Conservation (phyloP, 2,329 filamentous ascomycete species). For the Aureobasidium sp. region DNA sequence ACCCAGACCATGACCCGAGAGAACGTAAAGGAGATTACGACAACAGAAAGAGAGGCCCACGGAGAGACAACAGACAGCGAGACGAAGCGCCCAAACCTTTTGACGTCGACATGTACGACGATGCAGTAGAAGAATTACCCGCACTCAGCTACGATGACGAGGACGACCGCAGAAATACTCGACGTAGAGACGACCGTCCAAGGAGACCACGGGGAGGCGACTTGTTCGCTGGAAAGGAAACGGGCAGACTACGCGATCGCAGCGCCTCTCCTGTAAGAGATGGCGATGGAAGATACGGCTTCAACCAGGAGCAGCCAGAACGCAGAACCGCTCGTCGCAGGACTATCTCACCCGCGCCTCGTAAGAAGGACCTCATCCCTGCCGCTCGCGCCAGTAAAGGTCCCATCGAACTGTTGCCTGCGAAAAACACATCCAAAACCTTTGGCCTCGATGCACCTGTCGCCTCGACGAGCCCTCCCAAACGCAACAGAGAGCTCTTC, state of each 20-base stretch:
- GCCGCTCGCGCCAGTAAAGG: slow-evolving; percentile 25
- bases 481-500: slow-evolving; percentile 46
- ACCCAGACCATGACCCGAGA: slow-evolving; percentile 88
- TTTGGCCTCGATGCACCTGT: slow-evolving; percentile 12
- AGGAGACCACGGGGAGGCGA: slow-evolving; percentile 28
- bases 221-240: slow-evolving; percentile 33
- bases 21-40: slow-evolving; percentile 57
- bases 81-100: slow-evolving; percentile 52
- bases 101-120: slow-evolving; percentile 86
- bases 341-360: slow-evolving; percentile 41
- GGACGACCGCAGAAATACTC: slow-evolving; percentile 31
- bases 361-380: slow-evolving; percentile 23
- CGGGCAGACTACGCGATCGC: slow-evolving; percentile 60
- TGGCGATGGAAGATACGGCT: slow-evolving; percentile 54
- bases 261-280: slow-evolving; percentile 64
- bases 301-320: slow-evolving; percentile 55
- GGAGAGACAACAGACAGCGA: slow-evolving; percentile 64
- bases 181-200: slow-evolving; percentile 21
- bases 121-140: slow-evolving; percentile 59
- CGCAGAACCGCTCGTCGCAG: slow-evolving; percentile 46
- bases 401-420: slow-evolving; percentile 19
- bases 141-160: slow-evolving; percentile 28
- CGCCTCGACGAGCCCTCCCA: slow-evolving; percentile 25
- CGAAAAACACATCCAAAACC: slow-evolving; percentile 17
- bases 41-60: slow-evolving; percentile 49